A percentile compares a stretch with the other conserved stretches of the same genome.
Evolutionary conservation across 192 early-diverging fungal species (phyloP).

Genomic region (Irineochytrium annulatum): DNA sequence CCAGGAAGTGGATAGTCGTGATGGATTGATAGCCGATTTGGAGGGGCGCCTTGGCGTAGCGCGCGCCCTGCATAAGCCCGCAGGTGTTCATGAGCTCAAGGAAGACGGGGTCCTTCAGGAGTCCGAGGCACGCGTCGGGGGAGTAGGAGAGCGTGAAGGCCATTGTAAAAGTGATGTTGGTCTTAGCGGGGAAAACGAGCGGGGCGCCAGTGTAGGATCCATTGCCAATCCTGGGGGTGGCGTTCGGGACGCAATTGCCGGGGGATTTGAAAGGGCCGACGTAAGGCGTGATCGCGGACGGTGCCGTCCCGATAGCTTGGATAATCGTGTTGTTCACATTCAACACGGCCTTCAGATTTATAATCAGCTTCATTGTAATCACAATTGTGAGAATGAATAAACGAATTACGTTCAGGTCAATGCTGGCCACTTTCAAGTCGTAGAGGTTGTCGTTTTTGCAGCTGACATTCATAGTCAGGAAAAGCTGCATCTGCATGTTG

Average conservation of each 20-base stretch:
- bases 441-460: conserved; percentile 19
- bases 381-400: background rate
- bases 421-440: conserved; percentile 7
- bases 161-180: conserved; percentile 25
- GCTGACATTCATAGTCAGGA: conserved; percentile 15
- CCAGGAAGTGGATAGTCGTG: conserved; percentile 5
- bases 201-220: background rate
- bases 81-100: conserved; percentile 17
- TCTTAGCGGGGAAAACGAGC: conserved; percentile 15
- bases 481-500: conserved; percentile 4
- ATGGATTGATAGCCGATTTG: conserved; percentile 13
- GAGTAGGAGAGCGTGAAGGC: conserved; percentile 16
- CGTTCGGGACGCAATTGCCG: conserved; percentile 4
- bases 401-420: conserved; percentile 8
- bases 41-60: conserved; percentile 2
- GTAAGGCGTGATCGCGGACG: background rate
- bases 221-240: conserved; percentile 12
- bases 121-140: conserved; percentile 17
- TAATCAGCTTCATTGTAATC: background rate
- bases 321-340: background rate
- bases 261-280: background rate
- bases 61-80: conserved; percentile 14
- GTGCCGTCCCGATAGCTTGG: background rate
- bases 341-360: conserved; percentile 3
- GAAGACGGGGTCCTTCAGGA: conserved; percentile 18